phyloP scores from a whole-genome alignment of 495 filamentous ascomycete genomes.

The Oleoguttula mirabilis region DNA sequence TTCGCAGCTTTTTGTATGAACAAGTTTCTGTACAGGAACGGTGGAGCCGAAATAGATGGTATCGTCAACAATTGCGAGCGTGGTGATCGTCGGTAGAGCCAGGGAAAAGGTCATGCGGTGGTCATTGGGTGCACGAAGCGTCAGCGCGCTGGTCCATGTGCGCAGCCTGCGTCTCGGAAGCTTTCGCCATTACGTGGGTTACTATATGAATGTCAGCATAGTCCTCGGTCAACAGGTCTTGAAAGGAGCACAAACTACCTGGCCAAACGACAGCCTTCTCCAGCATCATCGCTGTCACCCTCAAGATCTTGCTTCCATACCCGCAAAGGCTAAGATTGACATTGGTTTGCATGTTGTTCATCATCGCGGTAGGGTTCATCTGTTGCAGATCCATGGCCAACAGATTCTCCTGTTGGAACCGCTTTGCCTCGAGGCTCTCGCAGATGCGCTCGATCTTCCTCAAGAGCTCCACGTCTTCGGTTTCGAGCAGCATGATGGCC shows the following conservation, averaged over 20 bases:
- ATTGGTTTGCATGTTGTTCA: constrained; percentile 37
- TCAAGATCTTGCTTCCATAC: constrained; percentile 74
- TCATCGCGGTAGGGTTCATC: constrained; percentile 34
- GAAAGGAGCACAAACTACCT: constrained; percentile 42
- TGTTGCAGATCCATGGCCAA: constrained; percentile 31
- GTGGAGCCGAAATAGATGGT: neutral
- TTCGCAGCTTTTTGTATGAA: constrained; percentile 2
- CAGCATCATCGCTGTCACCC: constrained; percentile 78
- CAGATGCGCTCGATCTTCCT: constrained; percentile 76
- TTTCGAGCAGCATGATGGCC: constrained; percentile 79
- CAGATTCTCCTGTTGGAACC: constrained; percentile 31
- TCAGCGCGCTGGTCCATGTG: constrained; percentile 50
- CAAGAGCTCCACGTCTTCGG: constrained; percentile 81
- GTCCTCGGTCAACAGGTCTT: neutral
- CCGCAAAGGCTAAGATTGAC: constrained; percentile 53
- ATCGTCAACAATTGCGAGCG: no score
- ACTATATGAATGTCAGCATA: constrained; percentile 42
- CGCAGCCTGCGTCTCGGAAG: constrained; percentile 71
- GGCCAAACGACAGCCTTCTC: constrained; percentile 89
- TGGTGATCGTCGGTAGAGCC: neutral
- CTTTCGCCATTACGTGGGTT: constrained; percentile 75
- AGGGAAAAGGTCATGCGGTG: neutral
- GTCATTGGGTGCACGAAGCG: constrained; percentile 16
- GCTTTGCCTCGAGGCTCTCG: constrained; percentile 64
- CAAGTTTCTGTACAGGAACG: neutral